Percentiles rank a stretch among this genome's conserved stretches.
Evolutionary conservation across 257 asterid genomes (phyloP).

Genomic region (Ligustrum vulgare): DNA sequence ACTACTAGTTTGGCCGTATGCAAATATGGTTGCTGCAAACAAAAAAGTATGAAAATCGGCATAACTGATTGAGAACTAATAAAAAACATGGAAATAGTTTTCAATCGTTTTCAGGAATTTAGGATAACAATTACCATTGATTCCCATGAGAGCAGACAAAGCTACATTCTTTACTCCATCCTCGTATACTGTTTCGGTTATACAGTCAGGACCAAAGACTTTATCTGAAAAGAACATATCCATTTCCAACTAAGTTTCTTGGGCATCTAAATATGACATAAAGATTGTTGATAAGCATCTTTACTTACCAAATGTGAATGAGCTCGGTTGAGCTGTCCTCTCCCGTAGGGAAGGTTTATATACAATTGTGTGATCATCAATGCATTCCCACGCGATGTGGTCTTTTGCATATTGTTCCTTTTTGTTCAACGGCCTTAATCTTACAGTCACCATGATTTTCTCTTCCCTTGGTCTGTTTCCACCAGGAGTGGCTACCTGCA

Average conservation of each 20-base stretch:
- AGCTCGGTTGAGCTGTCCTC: constrained; percentile 49
- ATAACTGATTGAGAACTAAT: constrained; percentile 3
- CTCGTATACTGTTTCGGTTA: constrained; percentile 79
- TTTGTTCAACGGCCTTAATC: constrained; percentile 89
- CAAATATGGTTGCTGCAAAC: constrained; percentile 88
- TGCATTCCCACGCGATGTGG: constrained; percentile 84
- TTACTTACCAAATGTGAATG: constrained; percentile 74
- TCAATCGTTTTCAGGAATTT: not conserved
- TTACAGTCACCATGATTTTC: constrained; percentile 83
- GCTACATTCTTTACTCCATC: constrained; percentile 95
- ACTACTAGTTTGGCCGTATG: constrained; percentile 97
- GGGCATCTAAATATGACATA: not conserved
- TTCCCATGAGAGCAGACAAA: constrained; percentile 92
- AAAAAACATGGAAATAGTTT: not conserved
- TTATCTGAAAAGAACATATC: constrained; percentile 54
- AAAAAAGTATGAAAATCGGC: not conserved
- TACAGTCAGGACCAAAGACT: constrained; percentile 75
- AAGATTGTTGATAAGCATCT: not conserved
- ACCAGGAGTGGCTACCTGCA: constrained; percentile 70
- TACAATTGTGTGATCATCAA: constrained; percentile 69
- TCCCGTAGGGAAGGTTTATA: constrained; percentile 61
- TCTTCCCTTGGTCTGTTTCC: constrained; percentile 69
- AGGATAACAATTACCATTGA: constrained; percentile 58
- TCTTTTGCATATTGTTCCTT: constrained; percentile 79
- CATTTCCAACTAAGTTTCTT: constrained; percentile 1